A percentile compares a stretch with the other conserved stretches of the same genome.
Evolutionary conservation across 441 rosid genomes (phyloP).

Genomic region (Macaranga tanarius): DNA sequence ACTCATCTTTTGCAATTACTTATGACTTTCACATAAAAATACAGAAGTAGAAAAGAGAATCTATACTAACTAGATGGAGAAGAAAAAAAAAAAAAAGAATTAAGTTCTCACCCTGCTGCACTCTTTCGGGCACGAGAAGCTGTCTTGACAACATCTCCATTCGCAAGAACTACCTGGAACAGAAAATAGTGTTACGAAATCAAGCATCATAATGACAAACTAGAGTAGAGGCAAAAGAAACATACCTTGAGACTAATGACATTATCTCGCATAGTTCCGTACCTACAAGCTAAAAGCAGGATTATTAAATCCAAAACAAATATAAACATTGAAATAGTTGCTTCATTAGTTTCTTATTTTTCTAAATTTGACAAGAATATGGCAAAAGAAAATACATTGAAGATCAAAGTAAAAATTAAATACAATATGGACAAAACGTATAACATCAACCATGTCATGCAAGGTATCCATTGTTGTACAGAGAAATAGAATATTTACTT

Average conservation of each 20-base stretch:
- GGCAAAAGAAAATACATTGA: not conserved
- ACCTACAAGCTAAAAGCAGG: constrained; percentile 69
- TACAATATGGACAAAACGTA: not conserved
- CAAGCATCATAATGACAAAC: constrained; percentile 20
- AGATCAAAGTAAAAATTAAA: constrained; percentile 1
- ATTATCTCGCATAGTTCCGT: constrained; percentile 96
- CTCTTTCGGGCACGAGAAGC: constrained; percentile 98
- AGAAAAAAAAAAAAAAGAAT: constrained; percentile 8
- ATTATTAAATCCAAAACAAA: constrained; percentile 37
- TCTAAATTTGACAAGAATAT: not conserved
- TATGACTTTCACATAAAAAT: constrained; percentile 2
- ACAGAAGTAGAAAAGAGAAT: constrained; percentile 9
- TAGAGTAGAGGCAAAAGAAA: constrained; percentile 23
- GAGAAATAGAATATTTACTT: not conserved
- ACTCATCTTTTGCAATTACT: not conserved
- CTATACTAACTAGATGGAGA: constrained; percentile 2
- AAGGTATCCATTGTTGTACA: not conserved
- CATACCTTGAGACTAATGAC: constrained; percentile 92
- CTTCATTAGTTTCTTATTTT: not conserved
- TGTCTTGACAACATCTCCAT: constrained; percentile 92
- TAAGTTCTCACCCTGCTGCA: constrained; percentile 82
- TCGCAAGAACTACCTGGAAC: constrained; percentile 79
- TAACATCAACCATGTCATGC: not conserved
- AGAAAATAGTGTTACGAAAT: constrained; percentile 28
- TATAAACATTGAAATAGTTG: not conserved